Conservation (phyloP, 768 basidiomycete genomes). For the Hypholoma sublateritium region DNA sequence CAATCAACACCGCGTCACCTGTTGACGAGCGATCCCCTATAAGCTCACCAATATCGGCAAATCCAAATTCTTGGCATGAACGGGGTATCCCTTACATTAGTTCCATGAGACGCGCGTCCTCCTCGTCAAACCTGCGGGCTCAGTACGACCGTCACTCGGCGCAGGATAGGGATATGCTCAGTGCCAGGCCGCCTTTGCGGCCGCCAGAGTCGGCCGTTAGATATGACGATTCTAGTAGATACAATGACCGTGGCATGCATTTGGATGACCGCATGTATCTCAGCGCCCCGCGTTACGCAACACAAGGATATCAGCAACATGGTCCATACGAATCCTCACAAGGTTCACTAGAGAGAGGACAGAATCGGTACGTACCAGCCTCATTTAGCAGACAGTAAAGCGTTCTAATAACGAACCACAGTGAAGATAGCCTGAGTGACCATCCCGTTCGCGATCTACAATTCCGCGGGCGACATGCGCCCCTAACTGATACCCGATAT, state of each 20-base stretch:
- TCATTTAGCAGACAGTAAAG: too few species aligned
- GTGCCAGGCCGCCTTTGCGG: neutral
- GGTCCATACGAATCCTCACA: too few species aligned
- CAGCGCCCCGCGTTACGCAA: neutral
- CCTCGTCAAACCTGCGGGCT: slow-evolving; percentile 11
- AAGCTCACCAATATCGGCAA: neutral
- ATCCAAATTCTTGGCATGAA: slow-evolving; percentile 6
- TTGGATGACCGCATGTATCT: neutral
- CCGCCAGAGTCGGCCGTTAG: neutral
- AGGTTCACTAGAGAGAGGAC: too few species aligned
- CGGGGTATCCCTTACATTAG: slow-evolving; percentile 16
- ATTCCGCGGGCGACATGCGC: neutral
- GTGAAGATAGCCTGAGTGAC: neutral
- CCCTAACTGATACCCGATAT: neutral
- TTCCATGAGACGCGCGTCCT: slow-evolving; percentile 17
- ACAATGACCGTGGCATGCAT: neutral
- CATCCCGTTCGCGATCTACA: neutral
- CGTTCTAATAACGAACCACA: too few species aligned
- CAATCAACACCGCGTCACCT: neutral
- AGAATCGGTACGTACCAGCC: too few species aligned
- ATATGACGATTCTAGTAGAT: neutral
- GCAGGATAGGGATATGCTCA: neutral
- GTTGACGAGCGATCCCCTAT: neutral
- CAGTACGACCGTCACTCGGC: neutral
- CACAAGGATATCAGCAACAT: too few species aligned